Base-by-base conservation (phyloP, 441 rosid species). In the Aquilaria agallochum region DNA sequence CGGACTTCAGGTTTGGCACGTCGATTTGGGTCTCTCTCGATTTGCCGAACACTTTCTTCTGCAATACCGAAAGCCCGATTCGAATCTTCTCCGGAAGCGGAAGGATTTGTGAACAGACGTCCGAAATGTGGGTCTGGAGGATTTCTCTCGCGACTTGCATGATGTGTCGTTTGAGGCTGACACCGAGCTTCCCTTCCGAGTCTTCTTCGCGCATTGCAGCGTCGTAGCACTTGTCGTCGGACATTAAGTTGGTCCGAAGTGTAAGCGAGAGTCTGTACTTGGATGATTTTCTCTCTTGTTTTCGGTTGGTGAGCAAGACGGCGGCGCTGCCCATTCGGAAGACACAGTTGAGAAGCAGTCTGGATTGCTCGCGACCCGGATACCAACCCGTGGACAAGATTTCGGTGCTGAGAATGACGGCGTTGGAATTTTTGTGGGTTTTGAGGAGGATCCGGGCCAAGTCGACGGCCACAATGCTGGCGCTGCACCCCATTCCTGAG, bases 261-360 rank as follows among this genome's bases (percentile, higher is more conserved):
- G 76, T 50, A 68, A 40, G 48, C 34, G 68, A 31, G 2, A 84
- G 62, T 44, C 65, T 72, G 66, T 81, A 84, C 71, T 84, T 84
- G 53, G 86, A 72, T 6, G 63, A 30, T 0, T 30, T 63, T 14
- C 31, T 58, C 44, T 79, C 74, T 63, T 65, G 56, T 3, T 51
- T 77, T 64, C 56, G 77, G 80, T 81, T 84, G 0, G 81, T 71
- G 31, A 84, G 75, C 69, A 84, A 64, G 63, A 77, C 56, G 5
- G 81, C 89, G n/a, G 81, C 79, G 63, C 89, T 74, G 9, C 89
- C 89, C 86, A 84, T 81, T 69, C 89, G 66, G 61, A 84, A 81
- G 48, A 74, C 68, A 60, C 84, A 79, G 70, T 84, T 84, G 2
- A 84, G 74, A 53, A 84, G 72, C 62, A 84, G 68, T 67, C 67